These are phyloP conservation scores for Cordyceps pruinosa DNA, from an alignment of 2,329 filamentous ascomycete genomes.

Conservation along the genomic window DNA sequence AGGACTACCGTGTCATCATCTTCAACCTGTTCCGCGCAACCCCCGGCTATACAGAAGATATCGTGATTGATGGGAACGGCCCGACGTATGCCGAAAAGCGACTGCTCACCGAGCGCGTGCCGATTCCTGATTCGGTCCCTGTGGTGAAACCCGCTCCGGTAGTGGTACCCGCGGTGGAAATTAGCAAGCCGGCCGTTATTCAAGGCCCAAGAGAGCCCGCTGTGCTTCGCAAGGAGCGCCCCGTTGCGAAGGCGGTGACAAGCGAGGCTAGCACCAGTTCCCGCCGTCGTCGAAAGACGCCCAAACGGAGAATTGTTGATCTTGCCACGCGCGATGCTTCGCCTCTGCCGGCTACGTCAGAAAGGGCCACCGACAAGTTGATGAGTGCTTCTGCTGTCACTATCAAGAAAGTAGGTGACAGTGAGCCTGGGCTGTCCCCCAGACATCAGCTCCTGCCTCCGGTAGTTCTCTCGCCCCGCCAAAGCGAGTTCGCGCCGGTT, in stretches of 20 bases:
- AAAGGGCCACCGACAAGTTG: conserved; percentile 17
- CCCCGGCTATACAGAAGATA: conserved; percentile 83
- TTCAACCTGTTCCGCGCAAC: conserved; percentile 94
- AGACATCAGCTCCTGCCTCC: conserved; percentile 30
- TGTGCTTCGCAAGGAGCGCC: conserved; percentile 54
- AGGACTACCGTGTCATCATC: conserved; percentile 78
- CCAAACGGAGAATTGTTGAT: conserved; percentile 59
- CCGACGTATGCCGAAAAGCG: conserved; percentile 83
- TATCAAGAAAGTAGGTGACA: conserved; percentile 15
- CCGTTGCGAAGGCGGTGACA: conserved; percentile 43
- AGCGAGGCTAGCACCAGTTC: conserved; percentile 54
- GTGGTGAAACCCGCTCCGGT: conserved; percentile 64
- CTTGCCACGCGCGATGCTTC: conserved; percentile 46
- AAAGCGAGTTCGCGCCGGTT: background rate
- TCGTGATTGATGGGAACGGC: conserved; percentile 76
- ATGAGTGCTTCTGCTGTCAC: conserved; percentile 8
- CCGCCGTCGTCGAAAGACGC: conserved; percentile 52
- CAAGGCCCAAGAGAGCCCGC: conserved; percentile 43
- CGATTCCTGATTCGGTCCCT: conserved; percentile 68
- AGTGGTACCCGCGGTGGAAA: conserved; percentile 56
- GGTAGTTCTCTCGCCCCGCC: conserved; percentile 17
- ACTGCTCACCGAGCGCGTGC: conserved; percentile 72
- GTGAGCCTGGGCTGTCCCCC: conserved; percentile 14
- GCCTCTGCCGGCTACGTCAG: conserved; percentile 23
- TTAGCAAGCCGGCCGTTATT: conserved; percentile 60